Evolutionary conservation across 495 filamentous ascomycete species (phyloP), one percentile per base, ranked within the genome.

Genomic region (Talaromyces nanjingensis): DNA sequence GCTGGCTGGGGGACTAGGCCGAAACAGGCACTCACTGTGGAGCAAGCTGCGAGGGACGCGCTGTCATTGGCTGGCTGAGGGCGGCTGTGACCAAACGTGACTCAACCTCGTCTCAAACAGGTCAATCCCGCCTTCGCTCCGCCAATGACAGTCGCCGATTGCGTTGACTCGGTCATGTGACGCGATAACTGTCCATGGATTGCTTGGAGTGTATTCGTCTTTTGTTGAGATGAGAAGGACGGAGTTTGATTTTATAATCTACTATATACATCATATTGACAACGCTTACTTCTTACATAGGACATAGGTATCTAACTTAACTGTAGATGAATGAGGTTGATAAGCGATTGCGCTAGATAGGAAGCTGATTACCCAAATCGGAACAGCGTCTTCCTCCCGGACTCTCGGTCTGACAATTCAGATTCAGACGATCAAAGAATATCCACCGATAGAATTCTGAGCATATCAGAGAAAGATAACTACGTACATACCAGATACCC

Each of bases 41-140:
- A 42, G 37, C 16, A 16, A 14, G 14, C 3, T 5, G 14, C 12
- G 14, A 42, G 37, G 14, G 37, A 6, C 37, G 37, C 8, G 45
- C 45, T 0, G 6, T 49, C 45, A 49, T 49, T 49, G 45, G 45
- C 18, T 49, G 45, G 7, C 18, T 1, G 45, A 49, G 45, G 45
- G 45, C 45, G 45, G 52, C 52, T 55, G 52, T 55, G 52, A 55
- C 45, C 45, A 49, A 49, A 20, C 45, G 45, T 49, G 45, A 49
- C 45, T 49, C 45, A 49, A 49, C 45, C 45, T n/a, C 45, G 45
- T 49, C 45, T 49, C 45, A 18, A 49, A 49, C 45, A 49, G 45
- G 45, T 2, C 18, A 49, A 20, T 49, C 45, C 16, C 37, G 37
- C 37, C 37, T 42, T 16, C 37, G 14, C 37, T 42, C 45, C 45